A percentile compares a stretch with the other conserved stretches of the same genome.
Evolutionary conservation across 345 rosid species (phyloP).

Genomic region (Pugionium dolabratum): DNA sequence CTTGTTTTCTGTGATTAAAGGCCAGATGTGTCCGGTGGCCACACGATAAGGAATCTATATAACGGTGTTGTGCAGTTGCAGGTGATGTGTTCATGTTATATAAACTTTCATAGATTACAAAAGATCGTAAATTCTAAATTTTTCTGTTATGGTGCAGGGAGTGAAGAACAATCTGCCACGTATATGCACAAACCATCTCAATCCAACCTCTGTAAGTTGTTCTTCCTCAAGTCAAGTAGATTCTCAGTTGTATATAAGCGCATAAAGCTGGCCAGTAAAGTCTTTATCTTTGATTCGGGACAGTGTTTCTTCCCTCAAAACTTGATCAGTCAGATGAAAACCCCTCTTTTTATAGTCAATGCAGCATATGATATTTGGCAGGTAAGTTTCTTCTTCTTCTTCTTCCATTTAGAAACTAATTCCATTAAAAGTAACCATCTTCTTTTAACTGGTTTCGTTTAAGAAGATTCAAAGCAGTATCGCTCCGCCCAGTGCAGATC

Average conservation of each 20-base stretch:
- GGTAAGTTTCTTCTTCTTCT: constrained; percentile 45
- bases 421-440: too few species aligned
- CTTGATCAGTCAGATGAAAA: constrained; percentile 61
- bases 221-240: background rate
- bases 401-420: background rate
- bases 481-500: constrained; percentile 93
- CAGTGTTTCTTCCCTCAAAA: constrained; percentile 99
- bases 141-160: constrained; percentile 48
- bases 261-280: constrained; percentile 6
- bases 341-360: constrained; percentile 85
- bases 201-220: constrained; percentile 74
- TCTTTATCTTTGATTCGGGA: constrained; percentile 1
- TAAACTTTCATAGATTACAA: background rate
- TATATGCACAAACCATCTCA: constrained; percentile 68
- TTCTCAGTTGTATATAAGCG: background rate
- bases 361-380: constrained; percentile 99
- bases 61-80: constrained; percentile 74
- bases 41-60: constrained; percentile 69
- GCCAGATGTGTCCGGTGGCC: constrained; percentile 85
- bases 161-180: constrained; percentile 62
- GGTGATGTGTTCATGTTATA: constrained; percentile 41
- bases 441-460: background rate
- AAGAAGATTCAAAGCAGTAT: constrained; percentile 83
- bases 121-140: background rate
- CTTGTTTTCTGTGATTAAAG: constrained; percentile 43